phyloP scores from a whole-genome alignment of 2,329 filamentous ascomycete species.

The Emergomyces orientalis region DNA sequence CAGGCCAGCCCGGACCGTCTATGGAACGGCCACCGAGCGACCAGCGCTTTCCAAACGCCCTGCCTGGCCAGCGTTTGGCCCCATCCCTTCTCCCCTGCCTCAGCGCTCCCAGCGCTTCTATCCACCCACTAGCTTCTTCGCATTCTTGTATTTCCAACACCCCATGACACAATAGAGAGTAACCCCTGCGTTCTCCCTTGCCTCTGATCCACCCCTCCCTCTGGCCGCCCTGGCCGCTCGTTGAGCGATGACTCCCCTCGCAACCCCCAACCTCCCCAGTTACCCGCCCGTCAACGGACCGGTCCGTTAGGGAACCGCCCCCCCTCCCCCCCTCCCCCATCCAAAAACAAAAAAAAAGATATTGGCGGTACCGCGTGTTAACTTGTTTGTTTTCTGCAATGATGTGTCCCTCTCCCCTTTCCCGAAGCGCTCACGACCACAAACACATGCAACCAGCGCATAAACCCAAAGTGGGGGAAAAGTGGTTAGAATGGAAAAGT shows the following conservation, averaged over 20 bases:
- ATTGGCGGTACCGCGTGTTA: background rate
- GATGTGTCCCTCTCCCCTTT: background rate
- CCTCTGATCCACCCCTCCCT: background rate
- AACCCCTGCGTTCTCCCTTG: background rate
- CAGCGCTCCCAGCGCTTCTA: slow-evolving; percentile 2
- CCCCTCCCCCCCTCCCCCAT: no score
- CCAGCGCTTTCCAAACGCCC: background rate
- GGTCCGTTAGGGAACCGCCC: background rate
- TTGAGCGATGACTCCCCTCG: background rate
- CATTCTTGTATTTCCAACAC: background rate
- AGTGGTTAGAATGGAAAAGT: background rate
- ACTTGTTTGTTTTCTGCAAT: background rate
- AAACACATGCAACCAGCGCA: background rate
- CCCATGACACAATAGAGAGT: background rate
- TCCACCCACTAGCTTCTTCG: background rate
- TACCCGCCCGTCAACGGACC: background rate
- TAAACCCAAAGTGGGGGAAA: background rate
- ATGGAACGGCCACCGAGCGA: background rate
- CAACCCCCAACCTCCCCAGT: background rate
- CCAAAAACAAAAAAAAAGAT: background rate
- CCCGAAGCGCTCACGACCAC: background rate
- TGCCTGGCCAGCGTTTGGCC: background rate
- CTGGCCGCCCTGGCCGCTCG: background rate
- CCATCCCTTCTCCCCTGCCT: background rate
- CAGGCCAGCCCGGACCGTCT: background rate